Base-by-base conservation (phyloP, 371 early-diverging fungal species). In the Mortierella sp. region DNA sequence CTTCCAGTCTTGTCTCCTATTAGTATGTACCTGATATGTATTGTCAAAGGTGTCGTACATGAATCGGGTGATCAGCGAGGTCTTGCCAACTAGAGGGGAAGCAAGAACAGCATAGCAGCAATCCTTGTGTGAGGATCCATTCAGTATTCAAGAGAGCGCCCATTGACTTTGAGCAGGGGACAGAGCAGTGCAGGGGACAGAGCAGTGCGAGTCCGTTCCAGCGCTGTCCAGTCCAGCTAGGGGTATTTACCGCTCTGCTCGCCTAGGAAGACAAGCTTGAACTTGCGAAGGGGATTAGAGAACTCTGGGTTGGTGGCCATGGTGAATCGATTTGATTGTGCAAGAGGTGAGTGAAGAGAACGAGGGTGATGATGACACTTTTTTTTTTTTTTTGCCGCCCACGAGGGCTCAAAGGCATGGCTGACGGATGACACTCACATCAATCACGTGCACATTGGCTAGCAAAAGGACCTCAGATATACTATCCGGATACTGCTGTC, bases 21-120 rank as follows among this genome's bases (percentile, higher is more conserved):
- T n/a, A n/a, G 42, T 13, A 26, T 62, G 50, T 87, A 93, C 94
- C 83, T 94, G 95, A 80, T 98, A 98, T 14, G 96, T 94, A 65
- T 93, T 94, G 84, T 98, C 98, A 76, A 98, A 98, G 23, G 96
- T 95, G 73, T 98, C 98, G 79, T 98, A 98, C 98, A 98, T 98
- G 82, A 98, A 98, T 19, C 98, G 89, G 21, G 99, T 98, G 67
- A 99, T 98, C 49, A 99, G 88, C 10, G 98, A 97, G 3, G 99
- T 99, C 80, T 99, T 99, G 62, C 99, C 99, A 41, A 99, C 99
- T 94, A 82, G 30, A 49, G 26, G 28, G 10, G 47, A 31, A 39
- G 42, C 26, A 54, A 39, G 45, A 55, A 21, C 14, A 45, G 18
- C 21, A 10, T 34, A 34, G 34, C 34, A 34, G 10, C 34, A 34